Evolutionary conservation across 192 early-diverging fungal genomes (phyloP), one percentile per base, ranked within the genome.

Genomic region (Coemansia sp.): DNA sequence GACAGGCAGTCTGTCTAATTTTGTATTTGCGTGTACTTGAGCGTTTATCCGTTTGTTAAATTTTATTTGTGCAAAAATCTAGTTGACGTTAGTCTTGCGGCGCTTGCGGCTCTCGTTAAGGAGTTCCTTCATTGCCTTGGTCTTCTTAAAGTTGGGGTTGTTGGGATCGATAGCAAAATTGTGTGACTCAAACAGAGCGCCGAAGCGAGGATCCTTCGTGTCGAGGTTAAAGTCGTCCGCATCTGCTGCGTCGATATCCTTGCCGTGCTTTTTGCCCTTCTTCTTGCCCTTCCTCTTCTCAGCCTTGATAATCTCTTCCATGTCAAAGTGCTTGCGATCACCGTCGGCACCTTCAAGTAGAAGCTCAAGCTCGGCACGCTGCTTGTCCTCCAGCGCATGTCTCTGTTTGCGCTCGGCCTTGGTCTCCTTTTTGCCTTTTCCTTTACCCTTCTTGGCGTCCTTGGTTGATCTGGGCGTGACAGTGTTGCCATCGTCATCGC

Each of bases 131-230:
- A 80, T 73, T 19, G 72, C 63, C 64, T 79, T 69, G 53, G 69
- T 82, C 71, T 80, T 76, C 67, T 80, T 76, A 61, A 71, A 91
- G 79, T 90, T 85, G 53, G 96, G 91, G 76, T 93, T 96, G 38
- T 92, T 94, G 15, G 94, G 93, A 66, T 98, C 96, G 45, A 98
- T 91, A 23, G 93, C 93, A 74, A 95, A 96, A 53, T 90, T 86
- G 69, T 93, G 87, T 10, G 85, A 87, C 4, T 92, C 87, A 33
- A 86, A 81, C 66, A 95, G 37, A 0, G 89, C 86, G 17, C 82
- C 67, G 66, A 98, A 98, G 55, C 96, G 87, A 49, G 91, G 84
- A 74, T 98, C 96, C 37, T 61, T 66, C 4, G 89, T 83, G 64
- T 98, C 78, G 42, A 98, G 86, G 58, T 91, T 84, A 68, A 98